Evolutionary conservation across 148 eudicot genomes (phyloP), one percentile per base, ranked within the genome.

Genomic region (Fagopyrum homotropicum): DNA sequence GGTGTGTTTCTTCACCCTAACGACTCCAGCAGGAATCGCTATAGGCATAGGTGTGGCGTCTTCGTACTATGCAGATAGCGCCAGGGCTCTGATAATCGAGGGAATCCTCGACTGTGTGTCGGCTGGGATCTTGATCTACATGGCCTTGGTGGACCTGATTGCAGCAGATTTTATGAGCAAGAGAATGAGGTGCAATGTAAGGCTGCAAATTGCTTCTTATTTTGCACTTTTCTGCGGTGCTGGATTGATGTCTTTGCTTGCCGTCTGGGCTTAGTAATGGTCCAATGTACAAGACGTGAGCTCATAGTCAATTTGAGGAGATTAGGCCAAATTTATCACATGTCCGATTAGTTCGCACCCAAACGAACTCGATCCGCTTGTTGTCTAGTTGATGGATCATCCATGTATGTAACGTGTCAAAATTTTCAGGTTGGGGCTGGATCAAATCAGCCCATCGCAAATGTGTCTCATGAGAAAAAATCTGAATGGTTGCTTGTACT

Each of bases 81-180:
- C 93, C 0, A 43, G 86, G 69, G 87, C 93, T 0, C 75, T 89
- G 26, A 54, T 84, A 1, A 73, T 87, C 4, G 90, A 87, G 78
- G 93, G 93, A 54, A 75, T 82, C 10, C 75, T 89, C 14, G 90
- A 89, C 50, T 82, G 90, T 0, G 74, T 87, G 70, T 85, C 90
- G 15, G 88, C 93, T 10, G 90, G 90, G 11, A 89, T 89, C 69
- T 78, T 89, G 16, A 84, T 89, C 54, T 89, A 89, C 81, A 89
- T 89, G 93, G 84, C 93, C 70, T 78, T 89, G 9, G 93, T 89
- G 49, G 93, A 89, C 54, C 75, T 89, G 35, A 87, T 89, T 57
- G 93, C 89, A 4, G 93, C 89, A 16, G 90, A 89, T 82, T 89
- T 89, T 79, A 82, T 85, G 86, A 89, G 90, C 50, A 87, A 85